phyloP scores from a whole-genome alignment of 83 land plant species.

The Thuja plicata region DNA sequence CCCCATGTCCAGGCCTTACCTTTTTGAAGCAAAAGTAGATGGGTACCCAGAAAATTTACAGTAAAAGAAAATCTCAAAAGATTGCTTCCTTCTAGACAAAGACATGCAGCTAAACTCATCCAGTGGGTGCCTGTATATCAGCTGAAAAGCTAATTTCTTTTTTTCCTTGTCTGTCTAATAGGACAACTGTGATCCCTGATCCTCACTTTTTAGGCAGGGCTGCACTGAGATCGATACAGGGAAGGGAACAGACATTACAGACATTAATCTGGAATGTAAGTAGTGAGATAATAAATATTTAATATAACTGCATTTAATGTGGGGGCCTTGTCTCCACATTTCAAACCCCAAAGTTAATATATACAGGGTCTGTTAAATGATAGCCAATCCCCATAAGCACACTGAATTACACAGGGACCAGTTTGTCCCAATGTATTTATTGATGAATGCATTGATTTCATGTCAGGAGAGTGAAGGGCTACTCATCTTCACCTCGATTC shows the following conservation, averaged over 20 bases:
- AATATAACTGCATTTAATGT: not conserved
- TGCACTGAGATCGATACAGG: not conserved
- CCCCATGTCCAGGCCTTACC: not conserved
- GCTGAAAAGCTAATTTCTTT: constrained; percentile 7
- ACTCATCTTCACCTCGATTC: constrained; percentile 13
- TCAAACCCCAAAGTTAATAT: constrained; percentile 5
- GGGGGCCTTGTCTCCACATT: constrained; percentile 6
- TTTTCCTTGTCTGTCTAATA: not conserved
- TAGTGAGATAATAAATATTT: not conserved
- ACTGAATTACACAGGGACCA: not conserved
- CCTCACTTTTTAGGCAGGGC: constrained; percentile 4
- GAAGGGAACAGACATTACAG: not conserved
- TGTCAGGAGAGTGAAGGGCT: not conserved
- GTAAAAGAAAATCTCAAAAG: constrained; percentile 5
- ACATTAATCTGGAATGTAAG: not conserved
- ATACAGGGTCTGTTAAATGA: not conserved
- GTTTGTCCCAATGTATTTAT: not conserved
- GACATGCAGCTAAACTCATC: not conserved
- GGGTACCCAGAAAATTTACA: not conserved
- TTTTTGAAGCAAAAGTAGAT: not conserved
- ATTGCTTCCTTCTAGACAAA: constrained; percentile 9
- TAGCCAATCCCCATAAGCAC: constrained; percentile 4
- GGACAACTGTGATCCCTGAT: not conserved
- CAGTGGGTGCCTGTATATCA: not conserved
- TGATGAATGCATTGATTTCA: constrained; percentile 2